Conservation (phyloP, 768 basidiomycete genomes). For the Tephrocybe sp. region DNA sequence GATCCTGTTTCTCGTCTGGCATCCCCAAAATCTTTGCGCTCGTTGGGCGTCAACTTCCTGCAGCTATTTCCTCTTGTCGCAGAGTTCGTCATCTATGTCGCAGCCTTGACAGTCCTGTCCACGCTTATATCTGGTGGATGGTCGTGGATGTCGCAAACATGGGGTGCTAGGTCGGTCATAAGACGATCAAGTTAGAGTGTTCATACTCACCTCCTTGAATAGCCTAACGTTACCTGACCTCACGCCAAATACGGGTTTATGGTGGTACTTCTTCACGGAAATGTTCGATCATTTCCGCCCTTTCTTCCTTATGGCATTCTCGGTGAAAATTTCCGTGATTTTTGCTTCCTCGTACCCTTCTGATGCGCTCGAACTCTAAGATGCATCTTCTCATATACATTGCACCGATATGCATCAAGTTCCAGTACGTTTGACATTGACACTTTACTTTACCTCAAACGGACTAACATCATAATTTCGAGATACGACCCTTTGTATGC, state of each 20-base stretch:
- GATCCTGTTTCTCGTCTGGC: slow-evolving; percentile 69
- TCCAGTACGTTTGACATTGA: slow-evolving; percentile 56
- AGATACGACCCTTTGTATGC: slow-evolving; percentile 89
- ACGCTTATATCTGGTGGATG: slow-evolving; percentile 59
- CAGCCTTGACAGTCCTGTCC: slow-evolving; percentile 47
- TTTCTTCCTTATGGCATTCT: slow-evolving; percentile 95
- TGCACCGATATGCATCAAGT: slow-evolving; percentile 83
- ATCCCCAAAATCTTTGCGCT: slow-evolving; percentile 46
- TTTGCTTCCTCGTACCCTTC: background rate
- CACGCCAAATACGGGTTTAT: slow-evolving; percentile 90
- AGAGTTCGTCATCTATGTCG: slow-evolving; percentile 54
- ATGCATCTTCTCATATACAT: slow-evolving; percentile 84
- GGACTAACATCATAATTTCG: background rate
- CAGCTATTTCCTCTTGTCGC: slow-evolving; percentile 36
- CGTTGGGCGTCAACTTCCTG: slow-evolving; percentile 27
- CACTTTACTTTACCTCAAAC: background rate
- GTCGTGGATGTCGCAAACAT: slow-evolving; percentile 75
- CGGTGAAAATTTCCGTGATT: slow-evolving; percentile 46
- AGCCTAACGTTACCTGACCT: slow-evolving; percentile 86
- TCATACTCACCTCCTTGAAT: slow-evolving; percentile 6
- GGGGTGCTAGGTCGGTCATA: slow-evolving; percentile 80
- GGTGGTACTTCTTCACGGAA: slow-evolving; percentile 99
- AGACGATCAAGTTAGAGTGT: background rate
- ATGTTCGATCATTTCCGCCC: slow-evolving; percentile 98
- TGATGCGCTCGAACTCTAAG: slow-evolving; percentile 30